Evolutionary conservation across 2,329 filamentous ascomycete genomes (phyloP).

Genomic region (Pochonia chlamydosporia): DNA sequence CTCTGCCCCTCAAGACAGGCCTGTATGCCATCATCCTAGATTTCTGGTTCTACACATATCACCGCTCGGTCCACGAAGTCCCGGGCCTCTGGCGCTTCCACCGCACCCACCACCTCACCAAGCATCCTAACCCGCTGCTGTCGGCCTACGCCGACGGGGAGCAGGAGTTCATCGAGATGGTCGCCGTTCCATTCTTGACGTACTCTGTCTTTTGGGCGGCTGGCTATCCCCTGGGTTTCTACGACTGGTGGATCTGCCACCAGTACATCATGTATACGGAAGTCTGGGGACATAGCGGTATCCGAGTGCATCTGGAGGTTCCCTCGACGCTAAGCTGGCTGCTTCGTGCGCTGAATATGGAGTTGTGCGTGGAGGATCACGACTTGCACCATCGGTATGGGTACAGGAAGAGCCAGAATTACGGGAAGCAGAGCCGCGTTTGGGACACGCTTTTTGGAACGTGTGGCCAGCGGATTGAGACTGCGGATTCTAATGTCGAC

Average conservation of each 20-base stretch:
- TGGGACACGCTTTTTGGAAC: not conserved
- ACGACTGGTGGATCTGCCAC: not conserved
- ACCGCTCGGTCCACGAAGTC: not conserved
- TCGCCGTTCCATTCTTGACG: not conserved
- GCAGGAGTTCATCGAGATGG: not conserved
- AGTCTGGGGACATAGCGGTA: not conserved
- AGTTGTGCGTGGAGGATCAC: not conserved
- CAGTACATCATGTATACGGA: not conserved
- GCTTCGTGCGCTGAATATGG: not conserved
- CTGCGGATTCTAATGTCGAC: not conserved
- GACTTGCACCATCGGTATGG: not conserved
- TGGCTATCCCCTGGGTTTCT: not conserved
- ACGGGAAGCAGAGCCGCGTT: not conserved
- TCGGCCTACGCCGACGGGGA: not conserved
- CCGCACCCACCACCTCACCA: not conserved
- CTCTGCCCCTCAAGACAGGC: not conserved
- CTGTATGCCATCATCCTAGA: not conserved
- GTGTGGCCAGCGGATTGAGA: not conserved
- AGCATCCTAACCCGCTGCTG: not conserved
- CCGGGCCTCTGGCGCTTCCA: not conserved
- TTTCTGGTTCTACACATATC: no score
- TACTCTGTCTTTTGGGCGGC: not conserved
- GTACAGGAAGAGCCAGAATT: not conserved
- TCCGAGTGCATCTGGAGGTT: not conserved
- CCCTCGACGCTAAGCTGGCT: not conserved